Evolutionary conservation across 371 early-diverging fungal species (phyloP).

Genomic region (Mucor plumbeus): DNA sequence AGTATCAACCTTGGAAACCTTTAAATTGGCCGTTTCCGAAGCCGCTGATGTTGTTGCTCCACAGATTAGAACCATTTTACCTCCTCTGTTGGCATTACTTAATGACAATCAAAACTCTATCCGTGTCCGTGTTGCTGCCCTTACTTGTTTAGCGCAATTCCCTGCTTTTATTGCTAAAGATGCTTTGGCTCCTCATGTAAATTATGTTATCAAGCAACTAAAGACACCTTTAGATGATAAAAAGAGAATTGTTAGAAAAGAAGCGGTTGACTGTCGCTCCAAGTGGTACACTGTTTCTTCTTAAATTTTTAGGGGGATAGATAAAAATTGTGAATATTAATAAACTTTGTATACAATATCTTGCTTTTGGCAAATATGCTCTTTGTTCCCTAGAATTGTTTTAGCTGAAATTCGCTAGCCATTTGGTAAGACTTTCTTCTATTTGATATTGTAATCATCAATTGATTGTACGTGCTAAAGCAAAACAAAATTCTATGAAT

Average conservation of each 20-base stretch:
- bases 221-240: slow-evolving; percentile 79
- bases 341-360: background rate
- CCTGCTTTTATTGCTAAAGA: slow-evolving; percentile 67
- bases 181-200: slow-evolving; percentile 65
- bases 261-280: slow-evolving; percentile 85
- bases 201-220: slow-evolving; percentile 66
- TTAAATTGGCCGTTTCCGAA: slow-evolving; percentile 66
- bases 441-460: too few relatives aligned
- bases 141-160: slow-evolving; percentile 71
- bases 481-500: too few relatives aligned
- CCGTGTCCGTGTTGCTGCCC: slow-evolving; percentile 71
- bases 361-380: background rate
- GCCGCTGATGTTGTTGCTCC: slow-evolving; percentile 66
- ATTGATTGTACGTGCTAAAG: too few relatives aligned
- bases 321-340: background rate
- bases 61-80: slow-evolving; percentile 57
- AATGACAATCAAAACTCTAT: slow-evolving; percentile 44
- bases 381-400: too few relatives aligned
- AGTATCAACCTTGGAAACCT: slow-evolving; percentile 78
- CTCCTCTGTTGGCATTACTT: slow-evolving; percentile 52
- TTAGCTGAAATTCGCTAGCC: too few relatives aligned
- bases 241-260: slow-evolving; percentile 86
- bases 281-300: slow-evolving; percentile 67
- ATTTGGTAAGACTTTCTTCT: too few relatives aligned
- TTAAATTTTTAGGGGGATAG: slow-evolving; percentile 1